Evolutionary conservation across 2,329 filamentous ascomycete genomes (phyloP), one percentile per base, ranked within the genome.

Genomic region (Rugonectria rugulosa): DNA sequence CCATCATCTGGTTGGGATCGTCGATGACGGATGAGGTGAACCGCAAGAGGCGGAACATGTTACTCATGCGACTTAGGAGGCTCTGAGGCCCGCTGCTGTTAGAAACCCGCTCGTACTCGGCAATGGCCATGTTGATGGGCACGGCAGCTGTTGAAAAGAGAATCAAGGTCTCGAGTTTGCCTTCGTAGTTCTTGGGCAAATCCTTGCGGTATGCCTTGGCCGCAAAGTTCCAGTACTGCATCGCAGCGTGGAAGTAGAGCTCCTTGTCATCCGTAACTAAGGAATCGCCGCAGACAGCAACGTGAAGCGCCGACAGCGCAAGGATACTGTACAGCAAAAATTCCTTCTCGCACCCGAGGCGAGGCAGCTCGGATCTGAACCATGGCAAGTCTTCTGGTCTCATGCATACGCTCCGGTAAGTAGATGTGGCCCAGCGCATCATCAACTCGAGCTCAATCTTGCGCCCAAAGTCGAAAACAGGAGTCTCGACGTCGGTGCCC

Each of bases 401-500:
- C 31, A 73, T 75, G 19, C 62, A 70, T 29, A 76, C 63, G 32
- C 68, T 68, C 15, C 70, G 70, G 59, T 74, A 82, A 0, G 79
- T 81, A 15, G 71, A 72, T 0, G 76, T 80, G 2, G 78, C 75
- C 73, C 77, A 83, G 23, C 77, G 77, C 58, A 82, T 79, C 77
- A 83, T 81, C 38, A 83, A 64, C 55, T 82, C 79, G 8, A 83
- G 70, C 53, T 81, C 79, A 20, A 77, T 64, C 14, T 71, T 60
- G 23, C 70, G 64, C 0, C 62, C 65, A 8, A 57, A 56, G 3
- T 65, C 60, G 19, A 56, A 50, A n/a, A 60, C 49, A 20, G 58
- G 48, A 8, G 54, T n/a, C n/a, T n/a, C n/a, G n/a, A n/a, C n/a
- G n/a, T n/a, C n/a, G n/a, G n/a, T n/a, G n/a, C n/a, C n/a, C n/a